These are phyloP conservation scores for Pseudopithomyces chartarum DNA, from an alignment of 2,329 filamentous ascomycete genomes.

Conservation along the genomic window DNA sequence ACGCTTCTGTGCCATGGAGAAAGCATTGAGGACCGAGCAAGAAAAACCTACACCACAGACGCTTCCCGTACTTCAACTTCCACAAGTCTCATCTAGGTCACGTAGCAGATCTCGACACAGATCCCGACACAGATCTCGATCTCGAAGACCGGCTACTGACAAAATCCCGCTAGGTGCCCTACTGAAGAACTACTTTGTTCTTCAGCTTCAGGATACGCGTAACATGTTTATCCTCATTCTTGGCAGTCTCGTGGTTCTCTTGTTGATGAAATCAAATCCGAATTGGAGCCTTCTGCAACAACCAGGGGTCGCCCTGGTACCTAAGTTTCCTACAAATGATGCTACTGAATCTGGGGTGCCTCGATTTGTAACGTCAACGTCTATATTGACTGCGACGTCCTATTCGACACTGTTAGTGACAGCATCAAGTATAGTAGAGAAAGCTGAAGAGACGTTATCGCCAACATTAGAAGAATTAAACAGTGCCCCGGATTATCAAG, in stretches of 20 bases:
- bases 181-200: conserved; percentile 58
- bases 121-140: conserved; percentile 11
- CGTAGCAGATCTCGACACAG: conserved; percentile 17
- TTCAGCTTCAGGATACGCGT: conserved; percentile 58
- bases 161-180: conserved; percentile 59
- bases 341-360: conserved; percentile 1
- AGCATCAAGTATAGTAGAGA: conserved; percentile 7
- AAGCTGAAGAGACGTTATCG: background rate
- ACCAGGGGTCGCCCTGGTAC: background rate
- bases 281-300: conserved; percentile 10
- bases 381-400: conserved; percentile 31
- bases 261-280: conserved; percentile 36
- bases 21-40: conserved; percentile 27
- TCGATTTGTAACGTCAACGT: conserved; percentile 22
- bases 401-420: conserved; percentile 36
- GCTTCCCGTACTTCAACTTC: conserved; percentile 3
- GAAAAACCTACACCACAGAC: conserved; percentile 5
- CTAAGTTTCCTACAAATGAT: background rate
- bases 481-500: background rate
- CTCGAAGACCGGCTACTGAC: conserved; percentile 17
- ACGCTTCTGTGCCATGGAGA: conserved; percentile 35
- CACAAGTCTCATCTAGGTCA: conserved; percentile 4
- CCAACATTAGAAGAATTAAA: background rate
- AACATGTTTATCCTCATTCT: conserved; percentile 59
- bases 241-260: conserved; percentile 49